These are phyloP conservation scores for Cladosporium sp. DNA, from an alignment of 2,329 filamentous ascomycete species.

Conservation along the genomic window DNA sequence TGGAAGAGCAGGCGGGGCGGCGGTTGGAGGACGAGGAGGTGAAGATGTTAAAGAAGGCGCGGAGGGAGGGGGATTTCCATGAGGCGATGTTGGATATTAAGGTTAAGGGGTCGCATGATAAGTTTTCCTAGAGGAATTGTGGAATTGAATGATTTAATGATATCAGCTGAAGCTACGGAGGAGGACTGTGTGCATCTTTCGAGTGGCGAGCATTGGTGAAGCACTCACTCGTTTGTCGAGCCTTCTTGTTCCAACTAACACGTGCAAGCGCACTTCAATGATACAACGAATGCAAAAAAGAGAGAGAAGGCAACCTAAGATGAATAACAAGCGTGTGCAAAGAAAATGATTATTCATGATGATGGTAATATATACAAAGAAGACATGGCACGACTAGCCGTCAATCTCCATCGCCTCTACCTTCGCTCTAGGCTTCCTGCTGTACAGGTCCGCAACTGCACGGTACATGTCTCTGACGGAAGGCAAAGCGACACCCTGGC, in stretches of 20 bases:
- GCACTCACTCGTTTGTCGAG: no score
- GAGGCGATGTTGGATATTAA: constrained; percentile 83
- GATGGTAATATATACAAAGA: constrained; percentile 13
- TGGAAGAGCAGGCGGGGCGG: constrained; percentile 35
- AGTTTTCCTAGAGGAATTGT: constrained; percentile 57
- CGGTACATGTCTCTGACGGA: constrained; percentile 76
- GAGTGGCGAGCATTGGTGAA: no score
- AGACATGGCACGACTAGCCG: not conserved
- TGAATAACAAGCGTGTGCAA: not conserved
- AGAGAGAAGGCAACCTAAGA: no score
- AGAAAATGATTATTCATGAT: constrained; percentile 17
- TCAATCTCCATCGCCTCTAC: constrained; percentile 17
- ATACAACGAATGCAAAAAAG: not conserved
- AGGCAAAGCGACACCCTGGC: constrained; percentile 67
- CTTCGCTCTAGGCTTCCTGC: constrained; percentile 50
- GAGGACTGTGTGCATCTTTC: no score
- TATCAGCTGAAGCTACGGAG: no score
- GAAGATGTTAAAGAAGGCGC: constrained; percentile 75
- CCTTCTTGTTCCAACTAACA: no score
- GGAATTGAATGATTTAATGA: not conserved
- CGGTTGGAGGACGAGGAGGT: constrained; percentile 72
- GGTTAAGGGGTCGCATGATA: constrained; percentile 91
- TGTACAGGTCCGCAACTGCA: constrained; percentile 66
- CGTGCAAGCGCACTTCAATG: not conserved
- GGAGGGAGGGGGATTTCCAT: constrained; percentile 85